Evolutionary conservation across 2,329 filamentous ascomycete genomes (phyloP).

Genomic region (Tolypocladium endophyticum): DNA sequence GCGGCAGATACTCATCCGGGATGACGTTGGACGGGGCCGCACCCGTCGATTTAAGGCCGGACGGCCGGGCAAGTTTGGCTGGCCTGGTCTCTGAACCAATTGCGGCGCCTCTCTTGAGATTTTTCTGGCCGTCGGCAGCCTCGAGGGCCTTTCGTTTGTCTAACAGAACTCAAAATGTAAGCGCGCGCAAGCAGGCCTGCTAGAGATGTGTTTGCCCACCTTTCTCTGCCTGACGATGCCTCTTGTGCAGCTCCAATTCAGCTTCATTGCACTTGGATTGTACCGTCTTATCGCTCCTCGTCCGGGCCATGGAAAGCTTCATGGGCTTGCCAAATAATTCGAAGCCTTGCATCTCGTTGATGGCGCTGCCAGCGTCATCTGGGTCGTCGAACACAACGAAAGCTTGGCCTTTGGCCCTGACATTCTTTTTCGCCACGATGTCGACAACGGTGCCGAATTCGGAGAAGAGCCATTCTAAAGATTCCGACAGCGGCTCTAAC

Average conservation of each 20-base stretch:
- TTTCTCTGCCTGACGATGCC: slow-evolving; percentile 76
- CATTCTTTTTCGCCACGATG: slow-evolving; percentile 76
- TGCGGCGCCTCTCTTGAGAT: slow-evolving; percentile 52
- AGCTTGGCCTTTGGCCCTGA: slow-evolving; percentile 89
- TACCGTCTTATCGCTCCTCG: slow-evolving; percentile 80
- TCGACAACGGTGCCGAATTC: slow-evolving; percentile 83
- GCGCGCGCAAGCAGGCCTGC: background rate
- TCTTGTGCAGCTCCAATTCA: slow-evolving; percentile 82
- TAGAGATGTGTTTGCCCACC: slow-evolving; percentile 41
- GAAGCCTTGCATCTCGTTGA: slow-evolving; percentile 87
- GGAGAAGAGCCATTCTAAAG: slow-evolving; percentile 68
- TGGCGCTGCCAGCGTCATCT: slow-evolving; percentile 69
- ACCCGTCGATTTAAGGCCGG: slow-evolving; percentile 66
- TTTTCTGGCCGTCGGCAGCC: slow-evolving; percentile 67
- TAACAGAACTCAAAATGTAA: slow-evolving; percentile 15
- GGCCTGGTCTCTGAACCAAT: slow-evolving; percentile 43
- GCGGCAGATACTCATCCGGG: slow-evolving; percentile 94
- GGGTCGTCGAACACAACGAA: slow-evolving; percentile 82
- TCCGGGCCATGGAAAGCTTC: slow-evolving; percentile 71
- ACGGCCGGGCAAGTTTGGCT: slow-evolving; percentile 49
- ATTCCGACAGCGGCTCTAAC: slow-evolving; percentile 61
- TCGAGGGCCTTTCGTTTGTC: slow-evolving; percentile 74
- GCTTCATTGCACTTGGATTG: slow-evolving; percentile 60
- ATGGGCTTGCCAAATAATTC: slow-evolving; percentile 88
- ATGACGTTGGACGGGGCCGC: slow-evolving; percentile 61